phyloP scores from a whole-genome alignment of 2,329 filamentous ascomycete species.

The Emmonsiellopsis sp. region DNA sequence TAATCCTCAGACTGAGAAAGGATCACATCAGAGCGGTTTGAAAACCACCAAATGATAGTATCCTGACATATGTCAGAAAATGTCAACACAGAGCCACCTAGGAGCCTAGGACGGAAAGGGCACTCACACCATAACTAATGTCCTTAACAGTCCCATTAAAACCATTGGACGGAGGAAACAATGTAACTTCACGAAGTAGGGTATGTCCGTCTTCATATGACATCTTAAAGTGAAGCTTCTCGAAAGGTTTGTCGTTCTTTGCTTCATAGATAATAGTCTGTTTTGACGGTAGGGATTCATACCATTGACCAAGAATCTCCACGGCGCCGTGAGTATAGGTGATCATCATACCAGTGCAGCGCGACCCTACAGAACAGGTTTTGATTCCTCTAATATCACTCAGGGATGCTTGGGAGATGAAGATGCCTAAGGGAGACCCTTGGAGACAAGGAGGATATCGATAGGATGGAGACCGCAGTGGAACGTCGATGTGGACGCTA shows the following conservation, averaged over 20 bases:
- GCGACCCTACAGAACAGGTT: no score
- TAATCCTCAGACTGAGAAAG: background rate
- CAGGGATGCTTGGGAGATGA: no score
- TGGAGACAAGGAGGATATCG: no score
- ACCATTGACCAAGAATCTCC: background rate
- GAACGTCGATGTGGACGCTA: no score
- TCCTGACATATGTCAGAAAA: background rate
- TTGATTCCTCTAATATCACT: no score
- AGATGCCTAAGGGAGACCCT: no score
- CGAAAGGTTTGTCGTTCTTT: background rate
- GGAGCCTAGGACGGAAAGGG: no score
- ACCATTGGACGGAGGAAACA: background rate
- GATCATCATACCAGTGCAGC: slow-evolving; percentile 1
- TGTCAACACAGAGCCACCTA: background rate
- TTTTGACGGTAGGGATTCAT: background rate
- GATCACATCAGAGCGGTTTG: background rate
- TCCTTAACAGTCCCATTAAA: background rate
- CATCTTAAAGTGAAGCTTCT: background rate
- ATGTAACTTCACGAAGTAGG: background rate
- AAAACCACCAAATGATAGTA: no score
- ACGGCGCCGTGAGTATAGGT: background rate
- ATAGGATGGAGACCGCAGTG: no score
- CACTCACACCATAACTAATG: background rate
- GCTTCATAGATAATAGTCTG: background rate
- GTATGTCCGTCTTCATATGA: background rate